Base-by-base conservation (phyloP, 495 filamentous ascomycete species). In the Cercophora samala region DNA sequence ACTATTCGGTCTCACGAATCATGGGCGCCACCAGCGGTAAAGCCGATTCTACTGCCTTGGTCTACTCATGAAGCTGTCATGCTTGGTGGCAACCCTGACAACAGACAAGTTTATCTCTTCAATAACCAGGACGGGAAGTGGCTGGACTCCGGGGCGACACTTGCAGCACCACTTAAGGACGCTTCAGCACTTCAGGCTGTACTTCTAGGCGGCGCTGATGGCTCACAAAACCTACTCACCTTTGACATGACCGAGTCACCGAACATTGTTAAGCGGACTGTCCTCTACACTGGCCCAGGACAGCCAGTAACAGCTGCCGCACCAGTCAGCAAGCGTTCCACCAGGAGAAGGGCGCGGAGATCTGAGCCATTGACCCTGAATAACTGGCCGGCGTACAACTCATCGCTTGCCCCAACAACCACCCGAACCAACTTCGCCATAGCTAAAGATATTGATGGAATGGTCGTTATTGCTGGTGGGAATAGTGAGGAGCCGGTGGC, bases 341-440 rank as follows among this genome's bases (percentile, higher is more conserved):
- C 32, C 54, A 51, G 25, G 25, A 54, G 58, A 26, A 60, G 69
- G 46, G 75, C 80, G 25, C 81, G 75, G 61, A 62, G 65, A 5
- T 37, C 32, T 25, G 52, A 75, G 5, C 74, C 73, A 11, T 72
- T 87, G 17, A 84, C 85, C 1, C 69, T 86, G 23, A 76, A 75
- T n/a, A 81, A 87, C 67, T 93, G 92, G 84, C 92, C 93, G 19
- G 70, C 79, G 23, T 99, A 98, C 75, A 91, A 97, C 67, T 83
- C 76, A 62, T 89, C 87, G 15, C 74, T 89, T 26, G 94, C 90
- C 1, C 89, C 93, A 3, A 84, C 78, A 24, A 79, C 75, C 24
- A 87, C 80, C 15, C 79, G 90, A 68, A 71, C 42, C 29, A 72
- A 72, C 29, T 86, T 81, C 58, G 79, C 80, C 3, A 69, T 86